Base-by-base conservation (phyloP, 495 filamentous ascomycete species). In the Wilcoxina mikolae region DNA sequence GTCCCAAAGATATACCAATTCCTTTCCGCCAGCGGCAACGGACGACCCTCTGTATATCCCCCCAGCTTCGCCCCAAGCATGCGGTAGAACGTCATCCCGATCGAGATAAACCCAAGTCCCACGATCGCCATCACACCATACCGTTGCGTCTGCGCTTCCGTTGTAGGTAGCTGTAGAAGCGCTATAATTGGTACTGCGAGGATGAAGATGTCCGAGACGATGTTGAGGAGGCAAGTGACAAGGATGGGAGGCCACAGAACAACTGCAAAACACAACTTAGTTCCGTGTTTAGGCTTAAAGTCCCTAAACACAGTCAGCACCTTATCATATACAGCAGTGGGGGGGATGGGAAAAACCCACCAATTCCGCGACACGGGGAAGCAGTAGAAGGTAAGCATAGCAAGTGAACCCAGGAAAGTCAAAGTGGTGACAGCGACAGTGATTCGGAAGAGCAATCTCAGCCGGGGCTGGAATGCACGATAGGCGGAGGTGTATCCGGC, bases 401-500 rank as follows among this genome's bases (percentile, higher is more conserved):
- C 22, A 1, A 49, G 9, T 23, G 46, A 27, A 7, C 15, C 25
- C 7, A 27, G 2, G 23, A 28, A 49, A 2, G 46, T 49, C 15
- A 49, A 10, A 3, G 20, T 23, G 4, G 25, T 29, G 23, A 49
- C 25, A 22, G 24, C 46, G 15, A 49, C 20, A 11, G 46, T 49
- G 25, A 49, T 29, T 10, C 15, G 24, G 27, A 49, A 49, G 15
- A 49, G 22, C 2, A 23, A 10, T 25, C 25, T 27, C 3, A 49
- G 22, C 3, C 27, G 10, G 5, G 2, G 24, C 12, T 27, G 7
- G 12, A 49, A 49, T 3, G 15, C 46, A 15, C 46, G 12, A 20
- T 49, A 49, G 12, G 46, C 46, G 9, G 46, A 25, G 3, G 46
- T 15, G 29, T 49, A 49, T 23, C 23, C 22, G 46, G 46, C 46